Percentiles rank a stretch among this genome's conserved stretches.
phyloP scores from a whole-genome alignment of 1,139 yeast species.

The Candida smagusa region DNA sequence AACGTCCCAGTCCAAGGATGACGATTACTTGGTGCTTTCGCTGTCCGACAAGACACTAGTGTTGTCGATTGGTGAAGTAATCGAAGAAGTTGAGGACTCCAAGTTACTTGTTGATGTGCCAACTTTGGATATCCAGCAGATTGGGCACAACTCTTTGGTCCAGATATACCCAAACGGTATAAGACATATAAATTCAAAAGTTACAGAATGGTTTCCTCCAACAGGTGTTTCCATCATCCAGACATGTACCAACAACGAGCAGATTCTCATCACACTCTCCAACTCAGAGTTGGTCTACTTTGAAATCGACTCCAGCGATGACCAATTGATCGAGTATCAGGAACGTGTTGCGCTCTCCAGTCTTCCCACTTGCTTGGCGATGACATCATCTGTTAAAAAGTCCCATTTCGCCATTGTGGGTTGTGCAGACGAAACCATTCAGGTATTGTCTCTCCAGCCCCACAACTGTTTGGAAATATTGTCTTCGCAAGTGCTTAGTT shows the following conservation, averaged over 20 bases:
- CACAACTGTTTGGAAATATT: conserved; percentile 61
- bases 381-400: conserved; percentile 51
- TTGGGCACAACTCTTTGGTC: conserved; percentile 61
- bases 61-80: conserved; percentile 72
- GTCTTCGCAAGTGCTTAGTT: conserved; percentile 65
- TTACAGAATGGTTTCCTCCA: conserved; percentile 80
- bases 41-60: conserved; percentile 67
- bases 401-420: conserved; percentile 68
- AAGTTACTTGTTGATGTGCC: conserved; percentile 53
- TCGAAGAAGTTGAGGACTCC: conserved; percentile 71
- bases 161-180: conserved; percentile 79
- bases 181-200: conserved; percentile 45
- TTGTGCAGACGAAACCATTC: conserved; percentile 66
- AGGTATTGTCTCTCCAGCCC: conserved; percentile 63
- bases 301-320: conserved; percentile 63
- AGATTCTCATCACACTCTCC: conserved; percentile 67
- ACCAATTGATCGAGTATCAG: conserved; percentile 68
- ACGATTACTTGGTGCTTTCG: conserved; percentile 65
- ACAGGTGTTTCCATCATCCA: conserved; percentile 63
- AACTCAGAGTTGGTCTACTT: conserved; percentile 78
- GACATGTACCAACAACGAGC: conserved; percentile 64
- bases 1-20: conserved; percentile 42
- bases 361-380: conserved; percentile 50
- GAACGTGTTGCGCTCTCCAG: conserved; percentile 55
- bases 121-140: conserved; percentile 68